Evolutionary conservation across 2,329 filamentous ascomycete species (phyloP).

Genomic region (Fusarium sp.): DNA sequence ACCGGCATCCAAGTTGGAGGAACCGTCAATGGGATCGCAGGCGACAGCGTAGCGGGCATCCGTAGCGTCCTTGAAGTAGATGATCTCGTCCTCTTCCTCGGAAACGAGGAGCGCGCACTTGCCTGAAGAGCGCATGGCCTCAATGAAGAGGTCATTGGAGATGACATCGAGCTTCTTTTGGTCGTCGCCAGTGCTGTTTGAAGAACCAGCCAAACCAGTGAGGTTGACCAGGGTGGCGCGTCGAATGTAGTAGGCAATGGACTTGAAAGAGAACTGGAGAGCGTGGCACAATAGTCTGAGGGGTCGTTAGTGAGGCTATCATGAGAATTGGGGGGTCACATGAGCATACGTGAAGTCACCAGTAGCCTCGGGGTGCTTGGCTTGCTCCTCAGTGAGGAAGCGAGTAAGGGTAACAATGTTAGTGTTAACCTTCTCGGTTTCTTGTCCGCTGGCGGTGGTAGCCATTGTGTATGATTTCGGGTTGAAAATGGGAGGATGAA

Average conservation of each 20-base stretch:
- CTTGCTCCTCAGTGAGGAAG: conserved; percentile 95
- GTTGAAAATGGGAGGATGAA: conserved; percentile 21
- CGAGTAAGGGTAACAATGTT: conserved; percentile 95
- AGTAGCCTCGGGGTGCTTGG: conserved; percentile 91
- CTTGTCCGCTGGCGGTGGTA: conserved; percentile 56
- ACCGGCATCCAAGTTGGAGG: conserved; percentile 96
- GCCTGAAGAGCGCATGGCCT: conserved; percentile 91
- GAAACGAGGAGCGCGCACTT: conserved; percentile 95
- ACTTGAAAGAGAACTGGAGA: conserved; percentile 99
- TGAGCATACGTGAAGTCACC: conserved; percentile 91
- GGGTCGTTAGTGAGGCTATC: conserved; percentile 24
- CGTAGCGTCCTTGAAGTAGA: conserved; percentile 81
- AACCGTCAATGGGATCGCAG: conserved; percentile 98
- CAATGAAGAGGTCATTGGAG: conserved; percentile 97
- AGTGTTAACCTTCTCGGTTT: conserved; percentile 88
- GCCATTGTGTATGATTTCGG: conserved; percentile 48
- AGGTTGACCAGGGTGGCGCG: conserved; percentile 95
- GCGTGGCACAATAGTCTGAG: conserved; percentile 91
- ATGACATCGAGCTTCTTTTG: conserved; percentile 99
- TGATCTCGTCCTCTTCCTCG: conserved; percentile 94
- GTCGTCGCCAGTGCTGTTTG: conserved; percentile 95
- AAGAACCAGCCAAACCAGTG: conserved; percentile 91
- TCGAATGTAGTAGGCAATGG: conserved; percentile 98
- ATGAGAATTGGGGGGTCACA: conserved; percentile 9
- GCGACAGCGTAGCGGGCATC: conserved; percentile 92